Conservation (phyloP, 1,139 yeast genomes). For the Saccharomyces hybrid region DNA sequence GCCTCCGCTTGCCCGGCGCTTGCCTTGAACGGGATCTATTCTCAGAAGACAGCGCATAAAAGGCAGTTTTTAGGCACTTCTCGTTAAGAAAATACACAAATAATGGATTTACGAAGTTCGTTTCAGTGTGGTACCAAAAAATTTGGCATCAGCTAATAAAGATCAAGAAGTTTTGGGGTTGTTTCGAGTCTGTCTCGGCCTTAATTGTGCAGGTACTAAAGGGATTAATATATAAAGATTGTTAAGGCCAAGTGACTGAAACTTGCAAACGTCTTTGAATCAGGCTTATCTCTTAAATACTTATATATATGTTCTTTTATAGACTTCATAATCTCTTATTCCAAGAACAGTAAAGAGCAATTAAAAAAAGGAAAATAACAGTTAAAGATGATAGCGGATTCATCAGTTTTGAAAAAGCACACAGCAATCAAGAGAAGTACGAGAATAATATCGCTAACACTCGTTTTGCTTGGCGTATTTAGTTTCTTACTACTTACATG, state of each 20-base stretch:
- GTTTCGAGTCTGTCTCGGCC: background rate
- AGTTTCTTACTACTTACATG: background rate
- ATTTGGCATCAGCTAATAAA: background rate
- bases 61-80: background rate
- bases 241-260: background rate
- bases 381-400: background rate
- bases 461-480: background rate
- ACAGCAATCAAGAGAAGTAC: background rate
- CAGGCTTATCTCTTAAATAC: background rate
- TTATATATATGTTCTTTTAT: background rate
- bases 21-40: background rate
- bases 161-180: background rate
- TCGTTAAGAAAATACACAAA: background rate
- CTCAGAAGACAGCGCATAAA: background rate
- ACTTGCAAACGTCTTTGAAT: background rate
- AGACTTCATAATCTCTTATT: too few species aligned
- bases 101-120: background rate
- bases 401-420: background rate
- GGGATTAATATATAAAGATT: background rate
- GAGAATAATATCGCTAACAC: background rate
- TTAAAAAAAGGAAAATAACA: background rate
- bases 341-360: background rate
- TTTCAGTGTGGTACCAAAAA: background rate
- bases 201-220: background rate
- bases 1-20: background rate